Percentiles rank a stretch among this genome's conserved stretches.
phyloP scores from a whole-genome alignment of 371 early-diverging fungal species.

The Mortierella sp. region DNA sequence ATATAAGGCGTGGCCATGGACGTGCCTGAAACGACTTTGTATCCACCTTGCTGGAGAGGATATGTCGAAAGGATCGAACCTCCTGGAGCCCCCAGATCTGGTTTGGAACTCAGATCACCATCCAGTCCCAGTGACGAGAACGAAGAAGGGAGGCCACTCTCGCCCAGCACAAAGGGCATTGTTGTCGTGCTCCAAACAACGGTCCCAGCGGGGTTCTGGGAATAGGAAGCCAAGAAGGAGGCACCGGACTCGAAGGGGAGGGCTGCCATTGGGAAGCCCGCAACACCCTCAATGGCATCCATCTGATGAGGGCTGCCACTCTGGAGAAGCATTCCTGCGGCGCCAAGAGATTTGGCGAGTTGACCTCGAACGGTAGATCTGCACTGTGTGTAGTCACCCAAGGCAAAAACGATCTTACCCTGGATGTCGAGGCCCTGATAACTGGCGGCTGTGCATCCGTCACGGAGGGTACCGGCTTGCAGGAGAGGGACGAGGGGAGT shows the following conservation, averaged over 20 bases:
- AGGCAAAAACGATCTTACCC: constrained; percentile 66
- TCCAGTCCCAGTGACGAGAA: constrained; percentile 70
- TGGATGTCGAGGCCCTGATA: constrained; percentile 40
- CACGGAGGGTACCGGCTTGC: constrained; percentile 33
- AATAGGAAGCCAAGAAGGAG: constrained; percentile 15
- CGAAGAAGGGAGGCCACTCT: constrained; percentile 56
- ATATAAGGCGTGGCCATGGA: constrained; percentile 75
- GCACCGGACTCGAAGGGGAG: constrained; percentile 56
- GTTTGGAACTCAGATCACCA: constrained; percentile 48
- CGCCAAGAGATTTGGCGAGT: constrained; percentile 70
- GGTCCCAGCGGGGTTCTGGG: background rate
- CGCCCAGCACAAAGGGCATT: constrained; percentile 6
- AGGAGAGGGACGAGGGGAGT: constrained; percentile 23
- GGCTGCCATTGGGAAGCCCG: constrained; percentile 54
- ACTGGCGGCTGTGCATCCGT: constrained; percentile 60
- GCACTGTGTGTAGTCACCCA: constrained; percentile 67
- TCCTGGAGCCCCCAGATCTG: constrained; percentile 56
- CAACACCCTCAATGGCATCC: constrained; percentile 33
- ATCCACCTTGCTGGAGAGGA: constrained; percentile 4
- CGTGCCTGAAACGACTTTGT: constrained; percentile 9
- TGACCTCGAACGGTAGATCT: constrained; percentile 57
- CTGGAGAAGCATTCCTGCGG: constrained; percentile 63
- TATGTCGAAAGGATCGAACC: constrained; percentile 9
- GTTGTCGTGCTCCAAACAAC: background rate
- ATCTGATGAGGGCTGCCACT: constrained; percentile 33